Evolutionary conservation across 2,329 filamentous ascomycete species (phyloP), one percentile per base, ranked within the genome.

Genomic region (Cordyceps militaris): DNA sequence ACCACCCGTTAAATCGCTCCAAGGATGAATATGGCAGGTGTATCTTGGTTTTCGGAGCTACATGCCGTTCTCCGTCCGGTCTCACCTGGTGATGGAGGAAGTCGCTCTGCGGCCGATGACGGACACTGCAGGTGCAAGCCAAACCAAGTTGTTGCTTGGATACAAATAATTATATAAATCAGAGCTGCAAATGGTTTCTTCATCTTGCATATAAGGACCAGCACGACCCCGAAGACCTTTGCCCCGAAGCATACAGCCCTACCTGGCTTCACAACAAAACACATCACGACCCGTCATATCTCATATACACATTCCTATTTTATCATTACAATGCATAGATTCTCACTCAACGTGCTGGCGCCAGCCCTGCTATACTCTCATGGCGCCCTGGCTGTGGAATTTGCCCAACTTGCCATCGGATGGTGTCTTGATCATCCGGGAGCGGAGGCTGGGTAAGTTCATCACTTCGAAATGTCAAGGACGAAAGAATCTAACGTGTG

Each of bases 401-500:
- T 36, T 10, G 38, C 14, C 14, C 47, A 57, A 13, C 55, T 57
- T n/a, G 55, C 55, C 24, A 42, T 57, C 7, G 21, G 30, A 36
- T 57, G 55, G 55, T 57, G 55, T 47, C 40, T 57, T 13, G 40
- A 46, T 57, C 55, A 57, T 11, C 55, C 38, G 16, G 38, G 36
- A 16, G 55, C 47, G 28, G 28, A 44, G 21, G 47, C 34, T 14
- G 55, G 55, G 55, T 57, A 52, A 23, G 55, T 51, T 23, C 2
- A 44, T 44, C 28, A 9, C 16, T 7, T 21, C 1, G 13, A 14
- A 21, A 5, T 2, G 23, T 21, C 16, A 3, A n/a, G 3, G 13
- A 57, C 3, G 14, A 11, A 3, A 11, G 1, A 9, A 13, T 5
- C 42, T 54, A 26, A 54, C 28, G 3, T 10, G 9, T 8, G 3